Percentiles rank a stretch among this genome's conserved stretches.
Evolutionary conservation across 805 yeast genomes (phyloP).

Genomic region (Pichia exigua): DNA sequence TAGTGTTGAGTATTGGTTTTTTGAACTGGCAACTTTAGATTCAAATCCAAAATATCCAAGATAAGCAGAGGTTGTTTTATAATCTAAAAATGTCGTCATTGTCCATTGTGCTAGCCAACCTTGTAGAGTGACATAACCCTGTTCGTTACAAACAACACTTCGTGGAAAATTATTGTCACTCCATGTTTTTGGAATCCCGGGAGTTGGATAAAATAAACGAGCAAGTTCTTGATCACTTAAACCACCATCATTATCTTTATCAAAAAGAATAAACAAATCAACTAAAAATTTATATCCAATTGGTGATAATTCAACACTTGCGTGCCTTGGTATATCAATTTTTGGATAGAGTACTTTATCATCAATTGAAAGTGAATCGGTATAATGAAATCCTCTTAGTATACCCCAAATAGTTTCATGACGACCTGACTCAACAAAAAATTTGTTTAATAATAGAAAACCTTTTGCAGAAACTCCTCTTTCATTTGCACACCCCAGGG

Average conservation of each 20-base stretch:
- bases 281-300: slow-evolving; percentile 87
- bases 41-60: slow-evolving; percentile 88
- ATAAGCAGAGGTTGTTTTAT: slow-evolving; percentile 77
- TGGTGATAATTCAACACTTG: slow-evolving; percentile 89
- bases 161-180: slow-evolving; percentile 75
- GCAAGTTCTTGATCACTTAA: slow-evolving; percentile 64
- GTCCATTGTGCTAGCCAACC: slow-evolving; percentile 99
- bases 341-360: slow-evolving; percentile 76
- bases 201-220: slow-evolving; percentile 76
- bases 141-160: slow-evolving; percentile 83
- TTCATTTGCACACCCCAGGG: slow-evolving; percentile 25
- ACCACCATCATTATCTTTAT: slow-evolving; percentile 96
- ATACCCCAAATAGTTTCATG: slow-evolving; percentile 98
- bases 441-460: slow-evolving; percentile 65
- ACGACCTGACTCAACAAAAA: slow-evolving; percentile 84
- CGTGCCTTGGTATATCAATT: slow-evolving; percentile 60
- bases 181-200: slow-evolving; percentile 90
- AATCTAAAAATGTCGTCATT: slow-evolving; percentile 85
- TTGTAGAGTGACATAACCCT: slow-evolving; percentile 83
- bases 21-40: slow-evolving; percentile 20
- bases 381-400: slow-evolving; percentile 77
- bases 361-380: slow-evolving; percentile 80
- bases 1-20: slow-evolving; percentile 17
- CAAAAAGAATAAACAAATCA: slow-evolving; percentile 80
- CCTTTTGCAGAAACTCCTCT: slow-evolving; percentile 67